These are phyloP conservation scores for Lachnellula arida DNA, from an alignment of 2,329 filamentous ascomycete genomes.

Conservation along the genomic window DNA sequence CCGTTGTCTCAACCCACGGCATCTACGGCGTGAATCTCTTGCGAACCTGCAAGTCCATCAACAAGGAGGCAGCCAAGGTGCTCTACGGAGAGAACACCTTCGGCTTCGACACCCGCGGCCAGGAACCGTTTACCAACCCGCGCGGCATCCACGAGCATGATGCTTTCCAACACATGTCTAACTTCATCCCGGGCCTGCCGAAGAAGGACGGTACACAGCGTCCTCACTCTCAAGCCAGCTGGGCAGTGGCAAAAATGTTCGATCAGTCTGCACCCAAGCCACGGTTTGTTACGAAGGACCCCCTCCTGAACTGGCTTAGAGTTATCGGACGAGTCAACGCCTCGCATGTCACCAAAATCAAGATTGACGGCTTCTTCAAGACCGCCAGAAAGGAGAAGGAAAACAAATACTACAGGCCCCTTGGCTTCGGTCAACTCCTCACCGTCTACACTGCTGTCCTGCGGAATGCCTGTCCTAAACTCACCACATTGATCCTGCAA, in stretches of 20 bases:
- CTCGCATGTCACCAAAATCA: not conserved
- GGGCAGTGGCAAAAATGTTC: not conserved
- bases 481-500: not conserved
- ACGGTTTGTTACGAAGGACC: not conserved
- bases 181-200: not conserved
- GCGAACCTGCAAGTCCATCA: not conserved
- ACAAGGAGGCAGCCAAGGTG: not conserved
- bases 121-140: not conserved
- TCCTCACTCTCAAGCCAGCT: not conserved
- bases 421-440: not conserved
- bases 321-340: not conserved
- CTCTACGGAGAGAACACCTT: conserved; percentile 7
- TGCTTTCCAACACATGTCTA: not conserved
- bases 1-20: not conserved
- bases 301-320: not conserved
- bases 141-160: not conserved
- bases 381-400: not conserved
- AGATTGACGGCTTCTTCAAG: conserved; percentile 3
- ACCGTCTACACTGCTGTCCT: not conserved
- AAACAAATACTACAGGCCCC: not conserved
- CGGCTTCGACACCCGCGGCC: conserved; percentile 2
- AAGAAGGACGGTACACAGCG: not conserved
- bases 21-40: not conserved
- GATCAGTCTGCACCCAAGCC: not conserved
- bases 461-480: not conserved